A percentile compares a stretch with the other conserved stretches of the same genome.
phyloP scores from a whole-genome alignment of 495 filamentous ascomycete species.

The Penicillium maclennaniae region DNA sequence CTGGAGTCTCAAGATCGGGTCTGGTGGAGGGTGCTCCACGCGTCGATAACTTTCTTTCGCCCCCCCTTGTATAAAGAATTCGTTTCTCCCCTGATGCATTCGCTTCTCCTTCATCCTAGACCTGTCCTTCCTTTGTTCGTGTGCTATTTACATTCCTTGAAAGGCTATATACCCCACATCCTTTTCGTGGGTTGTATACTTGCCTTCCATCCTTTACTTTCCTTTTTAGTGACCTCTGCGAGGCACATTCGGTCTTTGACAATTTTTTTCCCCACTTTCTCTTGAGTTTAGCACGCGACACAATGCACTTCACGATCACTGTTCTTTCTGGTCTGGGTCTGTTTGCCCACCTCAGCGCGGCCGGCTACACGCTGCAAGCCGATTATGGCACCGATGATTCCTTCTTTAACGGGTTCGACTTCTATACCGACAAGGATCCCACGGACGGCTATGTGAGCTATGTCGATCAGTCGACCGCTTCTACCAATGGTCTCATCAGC shows the following conservation, averaged over 20 bases:
- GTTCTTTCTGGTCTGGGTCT: conserved; percentile 37
- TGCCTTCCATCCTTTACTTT: conserved; percentile 4
- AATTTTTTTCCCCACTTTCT: conserved; percentile 12
- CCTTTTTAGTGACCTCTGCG: conserved; percentile 6
- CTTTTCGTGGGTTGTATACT: conserved; percentile 7
- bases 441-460: conserved; percentile 69
- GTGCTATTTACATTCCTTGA: conserved; percentile 14
- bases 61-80: conserved; percentile 10
- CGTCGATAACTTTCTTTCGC: conserved; percentile 8
- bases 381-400: conserved; percentile 36
- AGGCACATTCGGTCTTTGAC: conserved; percentile 16
- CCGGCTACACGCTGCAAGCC: conserved; percentile 46
- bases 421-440: conserved; percentile 52
- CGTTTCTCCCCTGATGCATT: neutral
- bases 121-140: conserved; percentile 16
- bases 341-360: conserved; percentile 39
- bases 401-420: conserved; percentile 57
- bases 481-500: conserved; percentile 50
- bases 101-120: conserved; percentile 1
- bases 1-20: conserved; percentile 30
- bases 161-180: conserved; percentile 10
- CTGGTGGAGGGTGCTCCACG: conserved; percentile 28
- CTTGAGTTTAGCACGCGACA: conserved; percentile 9
- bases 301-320: conserved; percentile 42
- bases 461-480: conserved; percentile 49